phyloP scores from a whole-genome alignment of 2,329 filamentous ascomycete genomes.

The Microsporum audouinii region DNA sequence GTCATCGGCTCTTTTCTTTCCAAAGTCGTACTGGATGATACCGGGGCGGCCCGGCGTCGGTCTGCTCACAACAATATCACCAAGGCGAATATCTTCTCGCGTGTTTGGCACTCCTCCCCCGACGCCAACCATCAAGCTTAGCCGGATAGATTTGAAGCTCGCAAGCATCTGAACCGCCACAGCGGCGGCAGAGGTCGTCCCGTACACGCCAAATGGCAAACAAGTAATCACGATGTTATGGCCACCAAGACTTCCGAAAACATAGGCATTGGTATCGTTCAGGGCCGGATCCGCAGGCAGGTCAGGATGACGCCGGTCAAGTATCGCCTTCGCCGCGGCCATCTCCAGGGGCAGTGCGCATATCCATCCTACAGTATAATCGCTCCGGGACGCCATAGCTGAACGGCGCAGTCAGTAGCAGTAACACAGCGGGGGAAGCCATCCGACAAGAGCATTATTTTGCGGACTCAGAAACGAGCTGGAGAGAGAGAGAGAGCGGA shows the following conservation, averaged over 20 bases:
- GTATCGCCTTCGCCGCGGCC: slow-evolving; percentile 7
- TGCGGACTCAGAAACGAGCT: too few species aligned
- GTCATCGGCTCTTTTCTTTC: background rate
- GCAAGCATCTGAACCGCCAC: slow-evolving; percentile 13
- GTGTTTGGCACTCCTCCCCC: slow-evolving; percentile 16
- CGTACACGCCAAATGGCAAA: slow-evolving; percentile 13
- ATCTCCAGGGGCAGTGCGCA: slow-evolving; percentile 9
- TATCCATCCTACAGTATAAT: slow-evolving; percentile 14
- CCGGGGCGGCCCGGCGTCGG: background rate
- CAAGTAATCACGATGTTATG: slow-evolving; percentile 17
- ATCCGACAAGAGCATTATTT: too few species aligned
- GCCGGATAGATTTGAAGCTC: slow-evolving; percentile 13
- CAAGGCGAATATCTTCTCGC: slow-evolving; percentile 15
- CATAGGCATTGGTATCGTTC: slow-evolving; percentile 16
- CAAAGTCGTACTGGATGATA: slow-evolving; percentile 14
- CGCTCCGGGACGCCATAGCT: background rate
- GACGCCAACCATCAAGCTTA: slow-evolving; percentile 18
- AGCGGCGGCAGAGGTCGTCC: slow-evolving; percentile 11
- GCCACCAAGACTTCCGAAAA: slow-evolving; percentile 13
- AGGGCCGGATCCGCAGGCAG: background rate
- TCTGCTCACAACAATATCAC: slow-evolving; percentile 16
- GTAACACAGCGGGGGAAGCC: too few species aligned
- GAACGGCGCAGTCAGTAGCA: too few species aligned
- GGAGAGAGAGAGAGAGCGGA: too few species aligned
- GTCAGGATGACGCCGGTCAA: slow-evolving; percentile 5